phyloP scores from a whole-genome alignment of 805 yeast genomes.

The Cyberlindnera maritima region DNA sequence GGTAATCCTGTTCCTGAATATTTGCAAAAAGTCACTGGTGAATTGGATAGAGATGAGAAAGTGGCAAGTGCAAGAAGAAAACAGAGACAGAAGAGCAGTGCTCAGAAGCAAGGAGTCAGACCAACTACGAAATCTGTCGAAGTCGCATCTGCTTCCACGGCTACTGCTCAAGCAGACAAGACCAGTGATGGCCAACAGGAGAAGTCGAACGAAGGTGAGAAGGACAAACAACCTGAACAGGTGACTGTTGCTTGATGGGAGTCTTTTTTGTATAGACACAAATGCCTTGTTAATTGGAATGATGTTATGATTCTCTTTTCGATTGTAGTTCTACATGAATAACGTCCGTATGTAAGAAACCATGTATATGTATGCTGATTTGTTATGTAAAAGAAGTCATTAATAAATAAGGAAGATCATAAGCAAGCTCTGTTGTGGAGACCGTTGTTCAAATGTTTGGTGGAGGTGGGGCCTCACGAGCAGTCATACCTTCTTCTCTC shows the following conservation, averaged over 20 bases:
- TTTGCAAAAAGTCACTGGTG: slow-evolving; percentile 84
- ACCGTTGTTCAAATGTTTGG: slow-evolving; percentile 14
- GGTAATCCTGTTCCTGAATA: slow-evolving; percentile 79
- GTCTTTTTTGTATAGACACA: neutral
- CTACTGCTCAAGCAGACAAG: neutral
- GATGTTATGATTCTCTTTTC: neutral
- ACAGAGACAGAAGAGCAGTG: slow-evolving; percentile 16
- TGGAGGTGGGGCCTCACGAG: slow-evolving; percentile 19
- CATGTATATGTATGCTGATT: neutral
- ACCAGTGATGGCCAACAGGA: neutral
- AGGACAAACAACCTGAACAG: neutral
- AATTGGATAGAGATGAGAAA: slow-evolving; percentile 54
- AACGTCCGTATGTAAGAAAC: no score
- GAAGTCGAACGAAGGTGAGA: neutral
- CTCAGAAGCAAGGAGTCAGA: slow-evolving; percentile 6
- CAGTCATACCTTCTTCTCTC: slow-evolving; percentile 14
- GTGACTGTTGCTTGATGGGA: neutral
- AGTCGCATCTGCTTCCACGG: no score
- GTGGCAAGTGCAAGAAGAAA: slow-evolving; percentile 31
- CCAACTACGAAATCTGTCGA: slow-evolving; percentile 1
- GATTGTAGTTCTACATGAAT: no score
- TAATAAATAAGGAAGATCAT: slow-evolving; percentile 4
- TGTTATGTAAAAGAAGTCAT: slow-evolving; percentile 1
- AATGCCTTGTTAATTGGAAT: no score
- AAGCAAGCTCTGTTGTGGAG: neutral